Base-by-base conservation (phyloP, 2,329 filamentous ascomycete species). In the Fusarium pseudograminearum region DNA sequence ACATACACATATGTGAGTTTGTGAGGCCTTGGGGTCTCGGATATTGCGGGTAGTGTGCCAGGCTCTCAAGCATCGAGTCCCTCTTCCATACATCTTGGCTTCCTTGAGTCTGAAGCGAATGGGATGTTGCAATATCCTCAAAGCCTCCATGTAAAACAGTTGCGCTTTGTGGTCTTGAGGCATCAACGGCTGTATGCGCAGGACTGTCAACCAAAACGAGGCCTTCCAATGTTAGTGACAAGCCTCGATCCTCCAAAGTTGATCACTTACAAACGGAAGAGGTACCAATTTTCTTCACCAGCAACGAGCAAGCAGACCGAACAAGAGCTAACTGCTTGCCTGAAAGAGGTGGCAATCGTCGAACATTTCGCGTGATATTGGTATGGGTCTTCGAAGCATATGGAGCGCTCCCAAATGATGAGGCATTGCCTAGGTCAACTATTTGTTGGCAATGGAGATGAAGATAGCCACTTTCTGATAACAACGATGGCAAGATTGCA, bases 371-470 rank as follows among this genome's bases (percentile, higher is more conserved):
- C 7, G 14, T 33, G 3, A 33, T 4, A 24, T 51, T 61, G 0
- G 45, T 33, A 3, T 44, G 10, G 5, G 53, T 58, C 4, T 28
- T 51, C 0, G 50, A 7, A 1, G 8, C 31, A 7, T 61, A 58
- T 2, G 38, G 5, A 7, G 15, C 2, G 1, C 22, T 3, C 1
- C 2, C 0, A 5, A 45, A 14, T 2, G 0, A 1, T 1, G 18
- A 14, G 1, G 20, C 7, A 6, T 4, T 7, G 4, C 44, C n/a
- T 5, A 57, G 14, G 11, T 48, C 18, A 2, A 51, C 4, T 5
- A 51, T n/a, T 1, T 34, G n/a, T 7, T 57, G 52, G 1, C 45
- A 57, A 15, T 45, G 58, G 2, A 61, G 58, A 7, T 61, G 45
- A 1, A 58, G 15, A 4, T 14, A 34, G 10, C n/a, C 45, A 7